Conservation (phyloP, 768 basidiomycete genomes). For the Saitozyma sp. region DNA sequence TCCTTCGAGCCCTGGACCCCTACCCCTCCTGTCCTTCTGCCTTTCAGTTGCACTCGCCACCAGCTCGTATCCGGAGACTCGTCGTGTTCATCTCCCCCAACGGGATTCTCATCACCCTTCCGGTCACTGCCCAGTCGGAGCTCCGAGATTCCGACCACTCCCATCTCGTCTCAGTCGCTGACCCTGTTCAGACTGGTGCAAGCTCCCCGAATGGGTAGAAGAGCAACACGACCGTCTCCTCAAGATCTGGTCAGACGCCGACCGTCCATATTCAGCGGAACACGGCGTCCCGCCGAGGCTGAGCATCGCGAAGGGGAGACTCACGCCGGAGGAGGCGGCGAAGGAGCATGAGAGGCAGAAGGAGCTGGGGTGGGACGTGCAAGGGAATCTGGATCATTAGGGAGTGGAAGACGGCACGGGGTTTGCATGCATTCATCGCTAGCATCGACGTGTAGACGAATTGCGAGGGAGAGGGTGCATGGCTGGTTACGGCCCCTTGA, state of each 20-base stretch:
- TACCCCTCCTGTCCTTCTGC: not conserved
- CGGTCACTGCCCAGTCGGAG: not conserved
- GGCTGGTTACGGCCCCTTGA: too few relatives aligned
- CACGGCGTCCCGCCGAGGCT: conserved; percentile 42
- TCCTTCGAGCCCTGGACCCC: not conserved
- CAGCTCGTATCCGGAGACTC: too few relatives aligned
- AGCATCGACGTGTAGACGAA: not conserved
- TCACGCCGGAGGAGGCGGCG: conserved; percentile 40
- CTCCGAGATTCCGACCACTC: not conserved
- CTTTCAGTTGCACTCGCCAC: too few relatives aligned
- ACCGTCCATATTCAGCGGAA: conserved; percentile 42
- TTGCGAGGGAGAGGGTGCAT: not conserved
- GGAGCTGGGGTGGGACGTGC: conserved; percentile 52
- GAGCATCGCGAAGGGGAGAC: conserved; percentile 44
- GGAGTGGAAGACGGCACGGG: not conserved
- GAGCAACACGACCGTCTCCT: conserved; percentile 44
- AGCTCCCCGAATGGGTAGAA: conserved; percentile 50
- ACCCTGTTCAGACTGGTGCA: conserved; percentile 47
- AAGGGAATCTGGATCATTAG: conserved; percentile 30
- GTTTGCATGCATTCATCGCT: not conserved
- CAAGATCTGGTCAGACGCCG: conserved; percentile 44
- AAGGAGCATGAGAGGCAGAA: conserved; percentile 52
- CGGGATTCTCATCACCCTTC: not conserved
- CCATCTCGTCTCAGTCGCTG: not conserved
- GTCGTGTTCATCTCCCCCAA: not conserved